Evolutionary conservation across 306 rosid genomes (phyloP), one percentile per base, ranked within the genome.

Genomic region (Neltuma alba): DNA sequence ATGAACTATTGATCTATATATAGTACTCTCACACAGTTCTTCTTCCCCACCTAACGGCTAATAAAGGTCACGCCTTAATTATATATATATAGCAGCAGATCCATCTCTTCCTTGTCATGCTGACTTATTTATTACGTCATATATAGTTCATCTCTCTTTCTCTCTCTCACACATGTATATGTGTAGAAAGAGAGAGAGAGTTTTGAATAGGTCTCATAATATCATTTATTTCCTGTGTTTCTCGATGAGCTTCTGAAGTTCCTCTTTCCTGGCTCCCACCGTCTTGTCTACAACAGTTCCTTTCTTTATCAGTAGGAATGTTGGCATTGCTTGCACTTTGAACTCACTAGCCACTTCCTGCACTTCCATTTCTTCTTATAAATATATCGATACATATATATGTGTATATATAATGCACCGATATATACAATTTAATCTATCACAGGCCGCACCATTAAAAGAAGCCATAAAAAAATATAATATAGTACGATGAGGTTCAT

Each of bases 301-400:
- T 33, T 81, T 89, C 91, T 89, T 90, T 1, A 89, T 14, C 36
- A 94, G 87, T 65, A 90, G 2, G 88, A 92, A 89, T 38, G 97
- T 79, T 70, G 98, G 97, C 88, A 92, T 65, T 82, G 89, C 85
- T 37, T 86, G 81, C 78, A 92, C 93, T 9, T 87, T 86, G 60
- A 55, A 89, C 79, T 87, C 88, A 55, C 69, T 67, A 28, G 96
- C 92, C 80, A 94, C 91, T 30, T 81, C 92, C 98, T 94, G 86
- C 27, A 16, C 14, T 18, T 27, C 64, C 64, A 57, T 25, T 57
- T 57, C 7, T 34, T 10, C 64, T n/a, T 21, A 2, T 54, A 21
- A 20, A n/a, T n/a, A 52, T 52, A 52, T 1, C 3, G 3, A 36
- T 38, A 38, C 7, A 38, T 38, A 38, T 38, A 38, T 33, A 33